phyloP scores from a whole-genome alignment of 2,329 filamentous ascomycete genomes.

The Didymella lethalis region DNA sequence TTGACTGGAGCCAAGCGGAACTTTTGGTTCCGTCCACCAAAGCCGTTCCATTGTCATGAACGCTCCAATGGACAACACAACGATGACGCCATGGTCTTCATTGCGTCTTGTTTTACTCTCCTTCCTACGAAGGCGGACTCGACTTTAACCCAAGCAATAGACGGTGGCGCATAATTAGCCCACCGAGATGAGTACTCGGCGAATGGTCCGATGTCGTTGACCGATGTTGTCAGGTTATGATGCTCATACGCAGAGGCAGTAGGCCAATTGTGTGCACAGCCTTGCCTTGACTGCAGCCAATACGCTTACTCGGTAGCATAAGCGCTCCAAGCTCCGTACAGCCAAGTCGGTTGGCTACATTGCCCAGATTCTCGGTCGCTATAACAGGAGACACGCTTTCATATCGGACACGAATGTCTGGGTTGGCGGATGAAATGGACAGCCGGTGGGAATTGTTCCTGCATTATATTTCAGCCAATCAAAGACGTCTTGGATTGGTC shows the following conservation, averaged over 20 bases:
- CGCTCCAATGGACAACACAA: neutral
- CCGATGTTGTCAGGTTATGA: neutral
- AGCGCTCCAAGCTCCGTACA: constrained; percentile 4
- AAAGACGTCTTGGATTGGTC: neutral
- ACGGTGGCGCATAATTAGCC: too few relatives aligned
- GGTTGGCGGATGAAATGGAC: constrained; percentile 1
- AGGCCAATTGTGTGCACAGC: neutral
- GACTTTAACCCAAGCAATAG: neutral
- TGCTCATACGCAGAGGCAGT: neutral
- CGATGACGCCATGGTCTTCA: neutral
- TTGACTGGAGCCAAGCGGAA: neutral
- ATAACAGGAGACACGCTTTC: neutral
- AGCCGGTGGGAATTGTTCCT: constrained; percentile 7
- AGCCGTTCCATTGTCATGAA: neutral
- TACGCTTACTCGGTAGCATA: neutral
- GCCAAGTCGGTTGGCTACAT: neutral
- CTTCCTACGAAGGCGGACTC: neutral
- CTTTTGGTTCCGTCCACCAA: neutral
- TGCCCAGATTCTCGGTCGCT: neutral
- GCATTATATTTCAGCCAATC: neutral
- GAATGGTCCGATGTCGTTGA: neutral
- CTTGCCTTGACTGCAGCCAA: neutral
- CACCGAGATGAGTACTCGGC: neutral
- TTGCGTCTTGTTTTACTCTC: neutral
- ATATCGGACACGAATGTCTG: neutral